These are phyloP conservation scores for Bacidia rubella DNA, from an alignment of 495 filamentous ascomycete genomes.

Conservation along the genomic window DNA sequence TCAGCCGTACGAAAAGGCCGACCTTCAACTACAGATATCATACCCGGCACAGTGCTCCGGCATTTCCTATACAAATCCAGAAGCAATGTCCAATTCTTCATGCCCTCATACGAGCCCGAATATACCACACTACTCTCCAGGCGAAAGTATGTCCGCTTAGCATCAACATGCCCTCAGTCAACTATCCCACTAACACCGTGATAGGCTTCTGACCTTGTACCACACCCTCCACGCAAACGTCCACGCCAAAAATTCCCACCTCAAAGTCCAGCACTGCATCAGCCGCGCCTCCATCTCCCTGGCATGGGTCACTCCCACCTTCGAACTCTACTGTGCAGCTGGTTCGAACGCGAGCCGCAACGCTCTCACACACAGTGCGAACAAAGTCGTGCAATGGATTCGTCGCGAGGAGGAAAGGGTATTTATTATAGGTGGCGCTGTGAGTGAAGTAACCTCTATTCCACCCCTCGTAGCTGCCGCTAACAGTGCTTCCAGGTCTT, in stretches of 20 bases:
- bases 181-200: neutral
- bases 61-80: slow-evolving; percentile 94
- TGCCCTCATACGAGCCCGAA: slow-evolving; percentile 67
- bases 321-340: slow-evolving; percentile 92
- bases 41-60: slow-evolving; percentile 62
- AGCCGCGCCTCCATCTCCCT: slow-evolving; percentile 60
- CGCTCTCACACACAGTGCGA: slow-evolving; percentile 71
- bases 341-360: slow-evolving; percentile 62
- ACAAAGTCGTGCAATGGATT: slow-evolving; percentile 78
- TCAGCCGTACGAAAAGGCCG: slow-evolving; percentile 57
- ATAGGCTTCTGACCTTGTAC: slow-evolving; percentile 69
- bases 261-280: slow-evolving; percentile 74
- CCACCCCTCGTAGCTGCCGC: neutral
- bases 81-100: slow-evolving; percentile 87
- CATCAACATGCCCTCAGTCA: neutral
- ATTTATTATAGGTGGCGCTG: slow-evolving; percentile 90
- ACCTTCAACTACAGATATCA: slow-evolving; percentile 54
- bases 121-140: slow-evolving; percentile 52
- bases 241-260: slow-evolving; percentile 67
- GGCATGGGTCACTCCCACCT: slow-evolving; percentile 79
- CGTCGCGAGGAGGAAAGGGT: slow-evolving; percentile 79
- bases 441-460: slow-evolving; percentile 24
- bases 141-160: slow-evolving; percentile 37
- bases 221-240: slow-evolving; percentile 68
- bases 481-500: slow-evolving; percentile 8